These are phyloP conservation scores for Sugiyamaella lignohabitans DNA, from an alignment of 805 yeast genomes.

Conservation along the genomic window DNA sequence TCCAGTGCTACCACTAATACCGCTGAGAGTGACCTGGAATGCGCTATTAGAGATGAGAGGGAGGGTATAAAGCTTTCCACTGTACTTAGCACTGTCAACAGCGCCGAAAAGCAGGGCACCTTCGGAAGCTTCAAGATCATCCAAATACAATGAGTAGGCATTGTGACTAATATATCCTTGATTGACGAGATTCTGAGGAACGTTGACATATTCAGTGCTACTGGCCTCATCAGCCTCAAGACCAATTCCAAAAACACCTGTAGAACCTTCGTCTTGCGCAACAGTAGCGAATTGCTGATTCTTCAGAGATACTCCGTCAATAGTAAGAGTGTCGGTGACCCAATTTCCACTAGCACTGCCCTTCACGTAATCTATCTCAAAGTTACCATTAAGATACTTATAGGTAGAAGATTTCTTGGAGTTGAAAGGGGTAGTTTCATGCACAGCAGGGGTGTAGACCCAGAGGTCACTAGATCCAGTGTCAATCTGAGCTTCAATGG, in stretches of 20 bases:
- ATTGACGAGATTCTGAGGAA: constrained; percentile 50
- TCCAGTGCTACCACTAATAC: constrained; percentile 2
- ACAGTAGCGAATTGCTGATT: constrained; percentile 14
- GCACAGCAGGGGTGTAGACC: constrained; percentile 34
- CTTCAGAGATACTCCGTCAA: constrained; percentile 40
- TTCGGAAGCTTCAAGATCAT: constrained; percentile 29
- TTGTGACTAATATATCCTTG: constrained; percentile 49
- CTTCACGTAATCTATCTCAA: constrained; percentile 37
- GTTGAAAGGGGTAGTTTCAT: constrained; percentile 45
- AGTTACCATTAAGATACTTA: constrained; percentile 36
- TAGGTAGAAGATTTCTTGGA: constrained; percentile 74
- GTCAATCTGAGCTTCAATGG: constrained; percentile 49
- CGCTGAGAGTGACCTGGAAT: constrained; percentile 5
- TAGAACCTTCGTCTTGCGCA: neutral
- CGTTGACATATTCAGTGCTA: constrained; percentile 41
- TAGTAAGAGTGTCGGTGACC: constrained; percentile 56
- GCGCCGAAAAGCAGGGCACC: constrained; percentile 42
- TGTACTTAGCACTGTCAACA: constrained; percentile 37
- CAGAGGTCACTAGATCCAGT: constrained; percentile 69
- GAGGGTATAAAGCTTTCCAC: constrained; percentile 37
- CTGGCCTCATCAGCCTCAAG: constrained; percentile 23
- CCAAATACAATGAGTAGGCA: constrained; percentile 58
- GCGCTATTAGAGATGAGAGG: constrained; percentile 30
- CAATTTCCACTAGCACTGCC: constrained; percentile 46
- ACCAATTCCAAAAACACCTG: constrained; percentile 27